A percentile compares a stretch with the other conserved stretches of the same genome.
These are phyloP conservation scores for Mucor indicus DNA, from an alignment of 371 early-diverging fungal species.

Conservation along the genomic window DNA sequence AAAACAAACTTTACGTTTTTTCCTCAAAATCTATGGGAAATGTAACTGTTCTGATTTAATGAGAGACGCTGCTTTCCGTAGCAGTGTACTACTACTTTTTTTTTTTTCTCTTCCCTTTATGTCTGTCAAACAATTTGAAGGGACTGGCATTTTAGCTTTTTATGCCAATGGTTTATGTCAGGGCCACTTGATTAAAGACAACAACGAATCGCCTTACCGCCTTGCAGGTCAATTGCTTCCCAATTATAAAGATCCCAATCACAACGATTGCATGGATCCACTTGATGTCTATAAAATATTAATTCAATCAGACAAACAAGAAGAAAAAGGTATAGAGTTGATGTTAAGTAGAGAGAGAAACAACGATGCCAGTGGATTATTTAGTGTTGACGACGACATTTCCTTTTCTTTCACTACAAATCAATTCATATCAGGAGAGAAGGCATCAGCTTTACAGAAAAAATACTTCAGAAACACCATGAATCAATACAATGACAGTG, in stretches of 20 bases:
- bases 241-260: constrained; percentile 13
- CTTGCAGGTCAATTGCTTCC: constrained; percentile 9
- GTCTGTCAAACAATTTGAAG: no score
- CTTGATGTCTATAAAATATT: constrained; percentile 15
- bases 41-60: no score
- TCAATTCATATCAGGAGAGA: constrained; percentile 16
- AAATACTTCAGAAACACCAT: no score
- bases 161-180: constrained; percentile 10
- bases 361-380: constrained; percentile 16
- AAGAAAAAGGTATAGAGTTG: not conserved
- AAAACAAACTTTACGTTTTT: no score
- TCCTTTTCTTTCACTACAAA: constrained; percentile 11
- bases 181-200: constrained; percentile 5
- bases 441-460: no score
- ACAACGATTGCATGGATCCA: constrained; percentile 24
- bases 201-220: constrained; percentile 5
- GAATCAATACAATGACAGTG: no score
- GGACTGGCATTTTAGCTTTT: constrained; percentile 20
- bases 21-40: no score
- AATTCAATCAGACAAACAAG: not conserved
- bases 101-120: no score
- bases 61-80: no score
- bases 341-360: constrained; percentile 9
- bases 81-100: no score
- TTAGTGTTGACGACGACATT: constrained; percentile 11